Base-by-base conservation (phyloP, 129 eudicot species). In the Artemisia annua region DNA sequence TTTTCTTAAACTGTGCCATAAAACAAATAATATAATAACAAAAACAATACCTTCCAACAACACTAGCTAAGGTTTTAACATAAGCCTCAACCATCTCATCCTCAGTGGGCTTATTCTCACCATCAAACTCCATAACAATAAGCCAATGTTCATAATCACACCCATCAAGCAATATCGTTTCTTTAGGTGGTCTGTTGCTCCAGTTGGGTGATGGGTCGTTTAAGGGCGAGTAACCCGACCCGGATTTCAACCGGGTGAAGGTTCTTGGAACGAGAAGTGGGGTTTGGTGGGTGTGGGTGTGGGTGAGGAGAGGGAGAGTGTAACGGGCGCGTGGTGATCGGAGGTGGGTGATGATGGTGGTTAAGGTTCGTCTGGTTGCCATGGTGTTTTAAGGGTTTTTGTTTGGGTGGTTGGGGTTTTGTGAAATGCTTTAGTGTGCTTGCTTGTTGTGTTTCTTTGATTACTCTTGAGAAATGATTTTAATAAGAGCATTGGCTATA, bases 141-240 rank as follows among this genome's bases (percentile, higher is more conserved):
- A 94, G 91, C 99, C 99, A 94, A 39, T 94, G 97, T 74, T 94
- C 99, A 61, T 90, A 94, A 75, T 94, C 99, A 68, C 99, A 94
- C 3, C 99, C 99, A 32, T 94, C 99, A 24, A 94, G 84, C 43
- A 90, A 77, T 18, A 94, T 90, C 43, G 99, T 90, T 77, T 86
- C 97, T 80, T 88, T 94, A 1, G 99, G 99, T 6, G 99, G 99
- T 1, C 99, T 91, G 56, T 94, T 94, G 85, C 87, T 94, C 99
- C 99, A 94, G 85, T 94, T 94, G 16, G 99, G 97, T 5, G 99
- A 83, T 57, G 97, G 89, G 82, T 94, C 97, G 61, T 94, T 94
- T 35, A 94, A 73, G 1, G 99, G 97, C 0, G 96, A 90, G 71
- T 94, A 86, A 49, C 99, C 99, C 79, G 96, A 64, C 75, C 89